Evolutionary conservation across 73 alveolate genomes (phyloP), one percentile per base, ranked within the genome.

Genomic region (Paraurostyla sp.): DNA sequence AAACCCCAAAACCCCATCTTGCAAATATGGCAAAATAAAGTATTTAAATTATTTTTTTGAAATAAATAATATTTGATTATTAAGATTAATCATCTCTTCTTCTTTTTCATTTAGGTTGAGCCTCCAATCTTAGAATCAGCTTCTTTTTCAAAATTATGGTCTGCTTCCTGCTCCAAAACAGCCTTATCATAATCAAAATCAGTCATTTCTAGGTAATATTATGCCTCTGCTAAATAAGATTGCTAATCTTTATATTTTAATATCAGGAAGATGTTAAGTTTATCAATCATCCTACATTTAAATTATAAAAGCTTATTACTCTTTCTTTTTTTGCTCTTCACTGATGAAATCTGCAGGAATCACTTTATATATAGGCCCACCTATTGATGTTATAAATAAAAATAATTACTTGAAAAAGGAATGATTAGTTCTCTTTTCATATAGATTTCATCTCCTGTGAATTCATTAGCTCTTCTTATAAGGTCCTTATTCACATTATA

Each of bases 361-460:
- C 22, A 48, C 27, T 49, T 73, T 45, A 36, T 43, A 73, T 16
- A 73, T 2, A 0, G 71, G 65, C 7, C 86, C 86, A 48, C 43
- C 89, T 69, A 69, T 22, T n/a, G 40, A 9, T 41, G 29, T 62
- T 22, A 30, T 62, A 15, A 63, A 15, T 13, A 30, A 23, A 18
- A 15, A 41, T 69, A n/a, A 22, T 11, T 49, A 7, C 76, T 80
- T 71, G 86, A 45, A 52, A 45, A 65, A 11, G 95, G 95, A 41
- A 90, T 90, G 27, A 68, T 54, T 0, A 90, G 75, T 27, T 45
- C 73, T 50, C 57, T 80, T 32, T 36, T 54, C 95, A 82, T 81
- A 50, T 40, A 90, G 62, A 90, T 90, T 41, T 90, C 95, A 29
- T 90, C 95, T 15, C 95, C 95, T 33, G 90, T 81, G 84, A 90